Conservation (phyloP, 2,329 filamentous ascomycete genomes). For the Didymella arachidicola region DNA sequence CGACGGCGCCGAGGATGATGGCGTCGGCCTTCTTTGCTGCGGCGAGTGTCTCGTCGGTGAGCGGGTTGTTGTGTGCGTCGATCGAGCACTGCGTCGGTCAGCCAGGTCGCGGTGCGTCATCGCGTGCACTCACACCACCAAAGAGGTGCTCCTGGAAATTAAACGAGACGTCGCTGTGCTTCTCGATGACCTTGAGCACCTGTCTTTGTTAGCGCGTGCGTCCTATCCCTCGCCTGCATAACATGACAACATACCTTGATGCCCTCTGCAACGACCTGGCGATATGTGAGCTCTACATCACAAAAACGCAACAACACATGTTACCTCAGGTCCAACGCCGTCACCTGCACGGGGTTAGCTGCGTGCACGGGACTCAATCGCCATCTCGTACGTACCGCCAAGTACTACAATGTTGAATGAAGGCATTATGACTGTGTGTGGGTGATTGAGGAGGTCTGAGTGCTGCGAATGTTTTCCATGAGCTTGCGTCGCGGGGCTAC, state of each 20-base stretch:
- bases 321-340: slow-evolving; percentile 54
- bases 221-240: background rate
- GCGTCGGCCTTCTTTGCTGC: slow-evolving; percentile 88
- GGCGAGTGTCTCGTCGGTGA: slow-evolving; percentile 82
- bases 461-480: slow-evolving; percentile 1
- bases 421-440: slow-evolving; percentile 42
- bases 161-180: slow-evolving; percentile 78
- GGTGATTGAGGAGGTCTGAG: slow-evolving; percentile 8
- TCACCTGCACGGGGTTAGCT: slow-evolving; percentile 46
- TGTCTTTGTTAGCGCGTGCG: slow-evolving; percentile 46
- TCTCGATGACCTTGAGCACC: slow-evolving; percentile 82
- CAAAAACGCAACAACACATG: slow-evolving; percentile 12
- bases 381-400: slow-evolving; percentile 42
- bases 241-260: slow-evolving; percentile 70
- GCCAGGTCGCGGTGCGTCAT: background rate
- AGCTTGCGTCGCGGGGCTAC: slow-evolving; percentile 7
- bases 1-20: slow-evolving; percentile 90
- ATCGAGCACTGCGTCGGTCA: slow-evolving; percentile 75
- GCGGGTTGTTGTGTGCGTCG: slow-evolving; percentile 76
- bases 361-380: background rate
- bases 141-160: slow-evolving; percentile 90
- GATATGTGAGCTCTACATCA: slow-evolving; percentile 28
- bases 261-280: slow-evolving; percentile 80
- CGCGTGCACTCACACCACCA: slow-evolving; percentile 76
- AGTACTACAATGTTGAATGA: slow-evolving; percentile 54